Evolutionary conservation across 1,284 basidiomycete species (phyloP), one percentile per base, ranked within the genome.

Genomic region (Cryptococcus floricola): DNA sequence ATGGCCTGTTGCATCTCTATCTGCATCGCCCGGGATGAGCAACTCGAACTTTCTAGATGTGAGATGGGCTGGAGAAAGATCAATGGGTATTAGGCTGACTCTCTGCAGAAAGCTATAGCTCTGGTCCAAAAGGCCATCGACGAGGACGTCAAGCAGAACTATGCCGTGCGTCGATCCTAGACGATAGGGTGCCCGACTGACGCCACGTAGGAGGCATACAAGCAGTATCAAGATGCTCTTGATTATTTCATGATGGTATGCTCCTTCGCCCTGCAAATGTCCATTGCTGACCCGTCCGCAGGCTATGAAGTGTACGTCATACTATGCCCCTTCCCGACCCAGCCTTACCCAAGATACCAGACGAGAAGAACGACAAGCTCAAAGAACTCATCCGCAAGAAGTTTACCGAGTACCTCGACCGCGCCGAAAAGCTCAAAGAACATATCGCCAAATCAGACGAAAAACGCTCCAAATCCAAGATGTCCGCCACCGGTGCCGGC

Each of bases 41-140:
- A 80, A 81, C 60, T 78, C 77, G 38, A 81, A 80, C 69, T 81
- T 81, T 61, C 71, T 81, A 53, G 80, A 81, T 60, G 80, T 81
- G 53, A 66, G 79, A n/a, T 39, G 12, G n/a, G n/a, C 13, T 70
- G 44, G 13, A 16, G 14, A 18, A n/a, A 19, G 8, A 13, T 9
- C 3, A 28, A 18, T 48, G 51, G 58, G 61, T 23, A 39, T n/a
- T 42, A 14, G 31, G 43, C 39, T 56, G 28, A 53, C 41, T 14
- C 16, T 37, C 53, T 45, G 41, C 68, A 98, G 93, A 88, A 88
- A 75, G 95, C 94, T 38, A 93, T 98, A 70, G 89, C 92, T 70
- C 86, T 97, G 61, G 93, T 98, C 45, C 90, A 95, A 78, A 85
- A 86, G 66, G 95, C 95, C 53, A 97, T 98, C 74, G 93, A 97